Evolutionary conservation across 192 early-diverging fungal species (phyloP).

Genomic region (Backusella tuberculispora): DNA sequence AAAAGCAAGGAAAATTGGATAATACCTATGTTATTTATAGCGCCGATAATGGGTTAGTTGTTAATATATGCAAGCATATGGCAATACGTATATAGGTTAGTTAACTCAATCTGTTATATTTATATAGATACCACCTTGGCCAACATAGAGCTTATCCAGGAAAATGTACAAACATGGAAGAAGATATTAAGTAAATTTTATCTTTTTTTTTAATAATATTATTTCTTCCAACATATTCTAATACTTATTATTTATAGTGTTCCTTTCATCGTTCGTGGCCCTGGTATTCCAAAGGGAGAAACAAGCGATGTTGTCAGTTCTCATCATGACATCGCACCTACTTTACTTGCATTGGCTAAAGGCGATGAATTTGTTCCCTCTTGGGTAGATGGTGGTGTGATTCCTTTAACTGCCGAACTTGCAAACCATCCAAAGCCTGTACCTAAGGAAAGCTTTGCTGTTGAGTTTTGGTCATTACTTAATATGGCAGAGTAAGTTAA

Average conservation of each 20-base stretch:
- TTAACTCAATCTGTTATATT: not conserved
- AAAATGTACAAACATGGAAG: conserved; percentile 65
- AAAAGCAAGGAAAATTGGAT: conserved; percentile 53
- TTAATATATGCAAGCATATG: not conserved
- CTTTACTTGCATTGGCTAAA: conserved; percentile 59
- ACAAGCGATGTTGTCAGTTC: conserved; percentile 49
- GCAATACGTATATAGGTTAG: not conserved
- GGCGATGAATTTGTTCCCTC: conserved; percentile 40
- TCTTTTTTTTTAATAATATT: not conserved
- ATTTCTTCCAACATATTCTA: not conserved
- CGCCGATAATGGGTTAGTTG: conserved; percentile 60
- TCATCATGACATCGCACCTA: conserved; percentile 66
- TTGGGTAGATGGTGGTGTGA: conserved; percentile 59
- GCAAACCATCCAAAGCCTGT: conserved; percentile 46
- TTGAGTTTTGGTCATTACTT: conserved; percentile 53
- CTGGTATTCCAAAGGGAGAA: conserved; percentile 55
- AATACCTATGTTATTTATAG: conserved; percentile 69
- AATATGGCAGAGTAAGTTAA: conserved; percentile 26
- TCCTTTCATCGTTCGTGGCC: conserved; percentile 64
- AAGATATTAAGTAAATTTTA: conserved; percentile 59
- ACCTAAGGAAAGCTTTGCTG: conserved; percentile 52
- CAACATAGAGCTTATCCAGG: conserved; percentile 63
- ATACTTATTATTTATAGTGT: conserved; percentile 30
- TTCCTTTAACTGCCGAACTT: conserved; percentile 52
- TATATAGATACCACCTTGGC: conserved; percentile 60